Evolutionary conservation across 345 rosid genomes (phyloP), one percentile per base, ranked within the genome.

Genomic region (Pugionium cornutum): DNA sequence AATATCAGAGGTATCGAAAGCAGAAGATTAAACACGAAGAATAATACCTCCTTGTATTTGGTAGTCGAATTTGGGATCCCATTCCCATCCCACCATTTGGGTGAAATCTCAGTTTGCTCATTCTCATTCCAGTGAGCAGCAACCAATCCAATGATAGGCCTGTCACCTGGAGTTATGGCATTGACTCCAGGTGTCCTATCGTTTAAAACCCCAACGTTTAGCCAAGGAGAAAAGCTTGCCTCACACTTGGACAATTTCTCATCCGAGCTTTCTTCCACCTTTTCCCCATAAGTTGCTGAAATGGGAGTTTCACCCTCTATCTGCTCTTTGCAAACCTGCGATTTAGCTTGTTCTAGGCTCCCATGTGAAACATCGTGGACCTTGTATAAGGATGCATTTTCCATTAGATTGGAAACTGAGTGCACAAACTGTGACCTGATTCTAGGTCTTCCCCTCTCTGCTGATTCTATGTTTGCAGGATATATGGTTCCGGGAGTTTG

Each of bases 21-120:
- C 3, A 10, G 37, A 64, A 11, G 18, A 18, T 34, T 37, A 29
- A 71, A 34, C 6, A n/a, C 48, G 43, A 9, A 9, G 40, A 34
- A 58, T 5, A 54, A 35, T 79, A 92, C 97, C 92, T 92, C 98
- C 82, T 88, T 89, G 80, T 92, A 92, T 72, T 89, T 92, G 74
- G 79, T 92, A 37, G 96, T 92, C 32, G 97, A 87, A 75, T 92
- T 89, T 40, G 98, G 98, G 68, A 89, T 92, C 56, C 98, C 98
- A 71, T 92, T 92, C 35, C 98, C 97, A 78, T 88, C 96, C 97
- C 97, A 89, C 89, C 94, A 86, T 80, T 83, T 92, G 18, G 86
- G 89, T 8, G 84, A 67, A 64, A 79, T 62, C n/a, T 75, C 75
- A 58, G 87, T 35, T 40, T 73, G 58, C 27, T 81, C 87, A 33